A percentile compares a stretch with the other conserved stretches of the same genome.
These are phyloP conservation scores for Penicillium roqueforti DNA, from an alignment of 495 filamentous ascomycete genomes.

Conservation along the genomic window DNA sequence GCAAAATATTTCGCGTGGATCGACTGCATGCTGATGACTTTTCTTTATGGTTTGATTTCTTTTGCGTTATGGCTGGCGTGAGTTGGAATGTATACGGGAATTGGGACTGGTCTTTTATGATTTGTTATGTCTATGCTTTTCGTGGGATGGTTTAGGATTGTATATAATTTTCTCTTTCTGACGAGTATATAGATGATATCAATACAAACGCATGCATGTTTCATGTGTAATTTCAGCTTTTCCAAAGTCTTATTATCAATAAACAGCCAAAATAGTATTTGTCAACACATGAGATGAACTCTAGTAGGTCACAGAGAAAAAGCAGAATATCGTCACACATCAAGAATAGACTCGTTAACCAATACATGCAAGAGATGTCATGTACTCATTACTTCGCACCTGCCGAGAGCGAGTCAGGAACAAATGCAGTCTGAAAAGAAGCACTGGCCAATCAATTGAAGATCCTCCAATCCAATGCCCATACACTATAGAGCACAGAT, in stretches of 20 bases:
- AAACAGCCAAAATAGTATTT: neutral
- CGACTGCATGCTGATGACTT: conserved; percentile 1
- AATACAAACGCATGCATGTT: neutral
- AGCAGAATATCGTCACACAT: conserved; percentile 6
- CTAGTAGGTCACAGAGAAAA: neutral
- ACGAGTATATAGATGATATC: neutral
- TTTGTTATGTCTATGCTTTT: neutral
- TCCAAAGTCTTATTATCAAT: neutral
- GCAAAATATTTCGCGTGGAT: conserved; percentile 3
- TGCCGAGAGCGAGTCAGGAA: neutral
- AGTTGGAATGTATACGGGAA: neutral
- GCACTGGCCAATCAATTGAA: neutral
- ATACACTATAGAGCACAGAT: neutral
- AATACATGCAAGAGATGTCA: conserved; percentile 7
- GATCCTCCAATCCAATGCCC: neutral
- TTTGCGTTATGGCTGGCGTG: neutral
- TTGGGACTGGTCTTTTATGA: neutral
- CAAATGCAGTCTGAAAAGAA: conserved; percentile 1
- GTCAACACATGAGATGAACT: neutral
- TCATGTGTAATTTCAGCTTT: neutral
- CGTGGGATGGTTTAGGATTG: neutral
- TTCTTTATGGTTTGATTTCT: neutral
- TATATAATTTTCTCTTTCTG: neutral
- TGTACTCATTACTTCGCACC: neutral
- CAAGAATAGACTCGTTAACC: conserved; percentile 1